Evolutionary conservation across 179 eudicot genomes (phyloP).

Genomic region (Vitellaria paradoxa): DNA sequence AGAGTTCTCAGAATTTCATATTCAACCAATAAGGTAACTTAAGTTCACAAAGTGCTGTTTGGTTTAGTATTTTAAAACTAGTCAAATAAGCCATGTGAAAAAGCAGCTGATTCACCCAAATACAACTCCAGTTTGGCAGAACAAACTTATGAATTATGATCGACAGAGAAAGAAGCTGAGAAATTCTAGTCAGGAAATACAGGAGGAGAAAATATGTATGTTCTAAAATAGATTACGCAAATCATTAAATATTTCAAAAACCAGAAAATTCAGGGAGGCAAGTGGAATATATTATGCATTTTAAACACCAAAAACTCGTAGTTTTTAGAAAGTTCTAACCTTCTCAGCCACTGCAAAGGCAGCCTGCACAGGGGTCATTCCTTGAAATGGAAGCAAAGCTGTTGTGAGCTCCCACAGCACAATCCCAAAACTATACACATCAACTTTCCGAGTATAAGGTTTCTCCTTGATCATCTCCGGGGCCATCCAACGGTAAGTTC

Average conservation of each 20-base stretch:
- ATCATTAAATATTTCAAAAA: background rate
- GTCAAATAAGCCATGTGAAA: background rate
- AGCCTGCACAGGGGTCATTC: constrained; percentile 96
- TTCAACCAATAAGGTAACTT: too few relatives aligned
- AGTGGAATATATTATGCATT: background rate
- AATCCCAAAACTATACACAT: constrained; percentile 88
- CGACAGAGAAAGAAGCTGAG: background rate
- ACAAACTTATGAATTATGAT: background rate
- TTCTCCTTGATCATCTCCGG: constrained; percentile 94
- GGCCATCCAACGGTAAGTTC: constrained; percentile 95
- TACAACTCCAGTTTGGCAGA: background rate
- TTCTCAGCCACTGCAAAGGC: constrained; percentile 89
- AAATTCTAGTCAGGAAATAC: background rate
- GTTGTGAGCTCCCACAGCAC: constrained; percentile 96
- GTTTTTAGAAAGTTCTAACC: constrained; percentile 34
- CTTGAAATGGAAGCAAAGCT: constrained; percentile 87
- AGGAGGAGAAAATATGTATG: background rate
- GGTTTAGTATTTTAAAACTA: too few relatives aligned
- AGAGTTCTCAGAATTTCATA: too few relatives aligned
- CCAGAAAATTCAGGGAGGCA: background rate
- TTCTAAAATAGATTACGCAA: background rate
- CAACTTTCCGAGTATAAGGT: constrained; percentile 71
- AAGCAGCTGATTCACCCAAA: background rate
- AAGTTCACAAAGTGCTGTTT: too few relatives aligned
- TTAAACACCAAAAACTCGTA: background rate